Percentiles rank a stretch among this genome's conserved stretches.
These are phyloP conservation scores for Penicillium antarcticum DNA, from an alignment of 495 filamentous ascomycete species.

Conservation along the genomic window DNA sequence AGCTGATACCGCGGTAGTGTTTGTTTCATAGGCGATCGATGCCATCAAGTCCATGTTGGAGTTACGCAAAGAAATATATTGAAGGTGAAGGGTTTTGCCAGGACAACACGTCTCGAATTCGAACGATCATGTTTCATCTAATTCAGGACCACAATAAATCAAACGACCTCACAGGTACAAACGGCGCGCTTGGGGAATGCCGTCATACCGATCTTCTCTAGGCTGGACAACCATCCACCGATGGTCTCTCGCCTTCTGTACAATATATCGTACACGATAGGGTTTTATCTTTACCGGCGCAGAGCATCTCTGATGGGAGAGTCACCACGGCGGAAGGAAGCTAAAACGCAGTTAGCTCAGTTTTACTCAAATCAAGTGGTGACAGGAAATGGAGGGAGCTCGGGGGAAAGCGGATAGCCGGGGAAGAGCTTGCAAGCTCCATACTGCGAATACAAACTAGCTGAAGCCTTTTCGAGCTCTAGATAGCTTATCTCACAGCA, in stretches of 20 bases:
- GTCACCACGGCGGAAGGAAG: constrained; percentile 49
- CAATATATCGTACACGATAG: constrained; percentile 45
- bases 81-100: neutral
- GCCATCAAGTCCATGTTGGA: too few species aligned
- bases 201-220: constrained; percentile 13
- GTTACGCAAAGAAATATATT: too few species aligned
- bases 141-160: neutral
- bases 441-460: neutral
- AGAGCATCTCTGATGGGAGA: constrained; percentile 43
- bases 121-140: neutral
- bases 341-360: constrained; percentile 24
- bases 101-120: neutral
- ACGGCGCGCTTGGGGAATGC: constrained; percentile 4
- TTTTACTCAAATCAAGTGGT: neutral
- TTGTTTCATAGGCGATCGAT: too few species aligned
- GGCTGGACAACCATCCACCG: constrained; percentile 6
- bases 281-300: constrained; percentile 34
- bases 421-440: neutral
- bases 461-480: neutral
- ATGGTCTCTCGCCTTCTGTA: constrained; percentile 28
- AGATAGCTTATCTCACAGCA: neutral
- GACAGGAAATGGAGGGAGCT: neutral
- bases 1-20: too few species aligned
- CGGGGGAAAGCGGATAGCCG: constrained; percentile 5
- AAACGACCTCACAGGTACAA: constrained; percentile 2